A percentile compares a stretch with the other conserved stretches of the same genome.
Evolutionary conservation across 2,329 filamentous ascomycete genomes (phyloP).

Genomic region (Sclerotiophoma versabilis): DNA sequence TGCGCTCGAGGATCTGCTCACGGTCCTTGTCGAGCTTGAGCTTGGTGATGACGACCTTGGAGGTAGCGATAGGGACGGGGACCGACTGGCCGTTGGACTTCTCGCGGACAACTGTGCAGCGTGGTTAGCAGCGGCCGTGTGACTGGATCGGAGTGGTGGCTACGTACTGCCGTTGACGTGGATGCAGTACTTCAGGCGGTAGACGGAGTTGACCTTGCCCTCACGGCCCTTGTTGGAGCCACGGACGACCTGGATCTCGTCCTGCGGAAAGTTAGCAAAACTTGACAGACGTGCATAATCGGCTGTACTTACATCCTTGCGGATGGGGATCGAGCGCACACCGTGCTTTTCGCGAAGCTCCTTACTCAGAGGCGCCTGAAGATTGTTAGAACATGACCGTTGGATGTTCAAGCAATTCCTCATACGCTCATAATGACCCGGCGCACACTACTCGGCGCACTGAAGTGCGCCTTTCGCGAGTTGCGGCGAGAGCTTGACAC

Average conservation of each 20-base stretch:
- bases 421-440: constrained; percentile 84
- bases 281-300: constrained; percentile 8
- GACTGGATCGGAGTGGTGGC: neutral
- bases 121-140: constrained; percentile 29
- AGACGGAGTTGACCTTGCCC: constrained; percentile 97
- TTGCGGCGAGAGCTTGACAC: constrained; percentile 90
- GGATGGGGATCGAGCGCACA: constrained; percentile 88
- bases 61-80: constrained; percentile 91
- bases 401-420: constrained; percentile 66
- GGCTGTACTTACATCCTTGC: constrained; percentile 73
- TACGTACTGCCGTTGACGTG: constrained; percentile 80
- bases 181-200: constrained; percentile 81
- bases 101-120: constrained; percentile 76
- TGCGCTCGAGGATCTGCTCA: constrained; percentile 85
- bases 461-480: constrained; percentile 98
- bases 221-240: constrained; percentile 97
- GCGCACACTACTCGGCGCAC: constrained; percentile 90
- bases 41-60: constrained; percentile 98
- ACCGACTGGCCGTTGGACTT: constrained; percentile 98
- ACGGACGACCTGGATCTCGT: constrained; percentile 91
- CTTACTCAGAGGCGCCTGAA: constrained; percentile 59
- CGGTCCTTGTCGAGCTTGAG: constrained; percentile 98
- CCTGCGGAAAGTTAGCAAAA: constrained; percentile 45
- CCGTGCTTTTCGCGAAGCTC: constrained; percentile 99
- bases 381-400: constrained; percentile 41